phyloP scores from a whole-genome alignment of 331 rosid species.

The Pyracantha coccinea region DNA sequence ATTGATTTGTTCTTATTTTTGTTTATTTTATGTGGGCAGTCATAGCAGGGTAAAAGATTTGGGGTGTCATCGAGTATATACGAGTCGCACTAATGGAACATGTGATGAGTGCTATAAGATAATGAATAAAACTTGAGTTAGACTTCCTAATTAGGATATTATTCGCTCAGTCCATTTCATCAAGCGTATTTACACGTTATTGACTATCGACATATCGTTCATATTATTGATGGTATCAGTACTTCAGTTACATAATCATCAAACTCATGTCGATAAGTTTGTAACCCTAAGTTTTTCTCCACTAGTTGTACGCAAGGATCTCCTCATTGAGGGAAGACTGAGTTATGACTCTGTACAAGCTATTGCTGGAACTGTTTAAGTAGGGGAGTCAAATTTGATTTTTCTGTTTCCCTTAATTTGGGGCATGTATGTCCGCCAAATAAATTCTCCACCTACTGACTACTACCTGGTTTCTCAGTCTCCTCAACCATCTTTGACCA shows the following conservation, averaged over 20 bases:
- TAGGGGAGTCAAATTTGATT: not conserved
- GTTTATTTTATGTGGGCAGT: too few species aligned
- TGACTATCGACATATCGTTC: too few species aligned
- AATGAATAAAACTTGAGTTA: not conserved
- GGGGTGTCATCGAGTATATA: too few species aligned
- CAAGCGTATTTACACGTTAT: not conserved
- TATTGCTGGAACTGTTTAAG: not conserved
- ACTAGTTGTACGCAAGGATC: not conserved
- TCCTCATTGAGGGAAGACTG: not conserved
- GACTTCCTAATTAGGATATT: not conserved
- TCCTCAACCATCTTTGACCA: not conserved
- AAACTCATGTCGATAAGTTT: not conserved
- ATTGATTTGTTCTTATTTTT: not conserved
- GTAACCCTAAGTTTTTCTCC: not conserved
- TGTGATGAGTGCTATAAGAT: too few species aligned
- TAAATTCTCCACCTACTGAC: not conserved
- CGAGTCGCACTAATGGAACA: too few species aligned
- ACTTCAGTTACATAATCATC: not conserved
- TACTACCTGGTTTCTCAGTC: not conserved
- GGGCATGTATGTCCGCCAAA: not conserved
- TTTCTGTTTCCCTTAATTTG: constrained; percentile 16
- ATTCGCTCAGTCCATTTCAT: too few species aligned
- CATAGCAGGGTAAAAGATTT: too few species aligned
- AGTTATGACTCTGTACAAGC: not conserved
- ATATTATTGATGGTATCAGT: too few species aligned